Evolutionary conservation across 306 rosid genomes (phyloP), one percentile per base, ranked within the genome.

Genomic region (Gleditsia sinensis): DNA sequence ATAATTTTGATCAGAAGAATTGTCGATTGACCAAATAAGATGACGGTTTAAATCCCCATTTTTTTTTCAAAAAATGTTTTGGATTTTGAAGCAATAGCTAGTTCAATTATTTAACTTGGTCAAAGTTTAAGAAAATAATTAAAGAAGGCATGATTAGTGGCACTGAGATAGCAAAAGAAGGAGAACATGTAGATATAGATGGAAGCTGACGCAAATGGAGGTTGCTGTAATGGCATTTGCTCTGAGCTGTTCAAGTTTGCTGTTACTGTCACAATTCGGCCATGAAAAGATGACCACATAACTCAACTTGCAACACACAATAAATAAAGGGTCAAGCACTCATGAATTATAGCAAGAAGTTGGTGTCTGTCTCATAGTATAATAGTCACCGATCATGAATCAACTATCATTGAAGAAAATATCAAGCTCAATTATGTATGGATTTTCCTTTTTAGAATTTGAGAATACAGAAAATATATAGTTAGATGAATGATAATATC

Each of bases 131-230:
- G 21, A 45, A 16, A 28, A 58, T 23, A 10, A 20, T 24, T 5
- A 50, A 34, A 5, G 28, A 37, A 9, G 5, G n/a, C 59, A 51
- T 75, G 58, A 77, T 67, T 43, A 32, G 12, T 53, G 40, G 30
- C 72, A 48, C 20, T 37, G 9, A 61, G 19, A 50, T 74, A 1
- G 67, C 51, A 27, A 3, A 21, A 45, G 17, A 59, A 28, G 0
- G 20, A 60, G 32, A 14, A 2, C 6, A 58, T n/a, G n/a, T 3
- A n/a, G 1, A 8, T 30, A 16, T 19, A 43, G 30, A 57, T 66
- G 70, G 66, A 54, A 57, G 76, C 19, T 70, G 76, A 71, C 79
- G 42, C 51, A 58, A 46, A 62, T 76, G 80, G 84, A 79, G 72
- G 49, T 76, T 69, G 66, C 75, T 68, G 80, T 80, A 21, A 24